Base-by-base conservation (phyloP, 805 yeast species). In the Geotrichum ghanense region DNA sequence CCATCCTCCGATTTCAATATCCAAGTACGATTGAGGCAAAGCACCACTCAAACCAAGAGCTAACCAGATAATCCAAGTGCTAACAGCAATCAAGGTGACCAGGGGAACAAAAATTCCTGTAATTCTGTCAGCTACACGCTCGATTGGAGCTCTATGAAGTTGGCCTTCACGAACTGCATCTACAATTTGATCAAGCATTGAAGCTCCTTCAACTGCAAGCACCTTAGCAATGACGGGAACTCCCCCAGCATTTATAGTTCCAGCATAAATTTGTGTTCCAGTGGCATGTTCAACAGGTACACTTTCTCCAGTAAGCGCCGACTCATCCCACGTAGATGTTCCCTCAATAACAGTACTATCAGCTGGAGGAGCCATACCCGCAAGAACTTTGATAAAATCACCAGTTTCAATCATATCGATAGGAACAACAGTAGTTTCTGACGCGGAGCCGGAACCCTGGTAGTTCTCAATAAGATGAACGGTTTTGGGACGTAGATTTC, bases 281-380 rank as follows among this genome's bases (percentile, higher is more conserved):
- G 65, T 63, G 0, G 49, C 46, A 53, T 76, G 83, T 17, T 64
- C 64, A 12, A 81, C 79, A 1, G 88, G 84, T 14, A 67, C 60
- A 0, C 67, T 53, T 67, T 90, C 98, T 54, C 98, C 98, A 1
- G 97, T 90, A 22, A 90, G 70, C 3, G 95, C 80, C 23, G 88
- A 76, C 67, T 90, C 97, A 60, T 90, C 95, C 61, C 87, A 81
- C 52, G 85, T 90, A 49, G 90, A 75, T 16, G 67, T 68, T 2
- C 97, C 97, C 4, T 68, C 61, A 7, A 84, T 67, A 48, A 90
- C 62, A 2, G 86, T 69, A 22, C 83, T 76, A 63, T 90, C 98
- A 0, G 90, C 89, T 1, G 96, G 94, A 17, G 65, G 63, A 5
- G 66, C 56, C 55, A 58, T 58, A n/a, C 71, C 72, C 1, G 68